Conservation (phyloP, 768 basidiomycete genomes). For the Pleurotus eryngii region DNA sequence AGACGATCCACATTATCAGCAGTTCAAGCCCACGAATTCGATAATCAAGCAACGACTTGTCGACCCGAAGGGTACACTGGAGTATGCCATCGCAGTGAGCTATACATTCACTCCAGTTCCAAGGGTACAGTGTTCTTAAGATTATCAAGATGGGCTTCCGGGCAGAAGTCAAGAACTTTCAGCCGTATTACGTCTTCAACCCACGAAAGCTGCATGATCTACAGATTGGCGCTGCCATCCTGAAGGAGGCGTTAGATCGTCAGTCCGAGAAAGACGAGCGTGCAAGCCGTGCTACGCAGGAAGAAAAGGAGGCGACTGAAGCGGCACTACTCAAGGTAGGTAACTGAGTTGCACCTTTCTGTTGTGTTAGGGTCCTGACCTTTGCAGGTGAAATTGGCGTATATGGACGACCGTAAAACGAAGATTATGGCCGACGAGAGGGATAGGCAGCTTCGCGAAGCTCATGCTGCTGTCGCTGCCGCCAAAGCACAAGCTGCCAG, state of each 20-base stretch:
- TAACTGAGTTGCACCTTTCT: neutral
- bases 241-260: conserved; percentile 58
- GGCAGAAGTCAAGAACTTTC: conserved; percentile 67
- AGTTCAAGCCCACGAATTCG: conserved; percentile 74
- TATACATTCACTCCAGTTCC: neutral
- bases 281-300: conserved; percentile 41
- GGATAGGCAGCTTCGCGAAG: conserved; percentile 50
- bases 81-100: conserved; percentile 77
- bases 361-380: neutral
- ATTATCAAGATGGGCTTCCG: conserved; percentile 65
- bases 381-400: conserved; percentile 70
- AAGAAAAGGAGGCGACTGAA: conserved; percentile 57
- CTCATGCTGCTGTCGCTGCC: conserved; percentile 28
- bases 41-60: conserved; percentile 65
- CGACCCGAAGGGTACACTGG: conserved; percentile 70
- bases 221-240: conserved; percentile 58
- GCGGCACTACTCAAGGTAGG: conserved; percentile 54
- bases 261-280: conserved; percentile 50
- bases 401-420: conserved; percentile 70
- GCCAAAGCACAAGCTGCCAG: conserved; percentile 12
- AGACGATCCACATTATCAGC: conserved; percentile 65
- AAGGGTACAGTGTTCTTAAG: conserved; percentile 5
- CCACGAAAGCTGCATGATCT: conserved; percentile 50
- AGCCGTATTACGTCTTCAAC: conserved; percentile 71
- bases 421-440: conserved; percentile 53